Evolutionary conservation across 768 basidiomycete genomes (phyloP), one percentile per base, ranked within the genome.

Genomic region (Boletus tomentosulus): DNA sequence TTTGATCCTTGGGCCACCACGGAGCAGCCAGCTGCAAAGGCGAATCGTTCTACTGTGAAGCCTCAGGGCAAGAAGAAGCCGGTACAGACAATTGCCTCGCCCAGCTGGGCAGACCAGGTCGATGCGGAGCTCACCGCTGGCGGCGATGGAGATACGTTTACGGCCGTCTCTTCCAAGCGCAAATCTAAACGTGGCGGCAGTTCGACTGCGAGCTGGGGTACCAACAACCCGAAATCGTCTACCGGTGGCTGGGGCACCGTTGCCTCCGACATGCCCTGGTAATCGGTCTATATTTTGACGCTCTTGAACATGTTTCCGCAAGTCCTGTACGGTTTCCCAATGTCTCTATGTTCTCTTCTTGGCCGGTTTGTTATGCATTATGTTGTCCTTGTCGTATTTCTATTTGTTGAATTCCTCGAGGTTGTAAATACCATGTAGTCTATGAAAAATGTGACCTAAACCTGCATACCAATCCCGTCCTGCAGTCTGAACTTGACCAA

Each of bases 401-500:
- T 57, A 10, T 45, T 6, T n/a, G n/a, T 41, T 27, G 19, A 19
- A 15, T 19, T 34, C 12, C 37, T n/a, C 35, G 16, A 35, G 16
- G 24, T 8, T 30, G 34, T 37, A 28, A 28, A 43, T 46, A 24
- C 27, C 43, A 16, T 16, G 43, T 16, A 25, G 16, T 31, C 22
- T 19, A 27, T n/a, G n/a, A n/a, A n/a, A n/a, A n/a, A n/a, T n/a
- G n/a, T 48, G 35, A 13, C 28, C 33, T 55, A 66, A 25, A 51
- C 16, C 19, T 57, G 52, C 3, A 11, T 57, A 12, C 71, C 73
- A 3, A 55, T n/a, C 13, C 76, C 76, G 5, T 67, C 60, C n/a
- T 73, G 68, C 37, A 78, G 55, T 49, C 51, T 63, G 44, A 72
- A 73, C 45, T 54, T 62, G 63, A 62, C 74, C 42, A 87, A 63